Base-by-base conservation (phyloP, 1,284 basidiomycete species). In the Ceratobasidium sp. region DNA sequence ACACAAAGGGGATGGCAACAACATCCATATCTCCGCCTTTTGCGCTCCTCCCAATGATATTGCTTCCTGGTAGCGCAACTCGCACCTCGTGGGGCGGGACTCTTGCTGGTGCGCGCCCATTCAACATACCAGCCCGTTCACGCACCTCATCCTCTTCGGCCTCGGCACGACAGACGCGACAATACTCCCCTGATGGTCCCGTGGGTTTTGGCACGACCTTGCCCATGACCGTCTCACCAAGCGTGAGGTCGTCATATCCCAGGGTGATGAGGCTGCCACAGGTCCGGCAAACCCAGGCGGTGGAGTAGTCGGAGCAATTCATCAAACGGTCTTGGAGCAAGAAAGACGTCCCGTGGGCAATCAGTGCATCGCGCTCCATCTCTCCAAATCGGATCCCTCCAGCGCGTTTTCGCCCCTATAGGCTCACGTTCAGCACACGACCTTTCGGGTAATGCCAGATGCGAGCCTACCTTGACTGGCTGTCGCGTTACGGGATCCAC, bases 251-350 rank as follows among this genome's bases (percentile, higher is more conserved):
- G 76, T 97, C 95, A 81, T 96, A 98, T 25, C 95, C 97, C 59
- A 99, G 85, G 25, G 95, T 96, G 76, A 98, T 94, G 73, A 99
- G 85, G 77, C 92, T 95, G 14, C 97, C 97, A 79, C 97, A 99
- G 3, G 90, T 92, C 69, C 97, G 87, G 82, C 97, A 99, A 14
- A 98, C 95, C 95, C 96, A 98, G 2, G 95, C 92, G 0, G 96
- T 98, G 42, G 95, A 97, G 81, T 99, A 99, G 82, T 99, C 97
- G 49, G 96, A 99, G 80, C 97, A 99, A 82, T 99, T 99, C 96
- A 99, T 99, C 79, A 99, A 83, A 70, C 97, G 87, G 81, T 99
- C 97, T 84, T 99, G 96, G 28, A 99, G 86, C 56, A 99, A 86
- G 89, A 97, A 99, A 6, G 94, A 95, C 5, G 97, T 98, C 51